A percentile compares a stretch with the other conserved stretches of the same genome.
phyloP scores from a whole-genome alignment of 495 filamentous ascomycete species.

The Aspergillus hancockii region DNA sequence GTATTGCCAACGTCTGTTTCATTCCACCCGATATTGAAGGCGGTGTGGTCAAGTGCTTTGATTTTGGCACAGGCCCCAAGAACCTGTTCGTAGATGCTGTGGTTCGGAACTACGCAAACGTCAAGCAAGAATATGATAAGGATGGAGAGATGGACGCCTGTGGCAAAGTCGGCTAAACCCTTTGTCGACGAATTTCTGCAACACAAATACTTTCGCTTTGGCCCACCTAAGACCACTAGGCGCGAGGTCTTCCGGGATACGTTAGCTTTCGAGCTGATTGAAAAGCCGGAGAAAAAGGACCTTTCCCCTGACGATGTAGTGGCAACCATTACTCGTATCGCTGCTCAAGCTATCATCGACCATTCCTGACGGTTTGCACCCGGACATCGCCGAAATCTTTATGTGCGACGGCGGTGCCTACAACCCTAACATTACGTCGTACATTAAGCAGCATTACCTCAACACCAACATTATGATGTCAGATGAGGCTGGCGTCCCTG shows the following conservation, averaged over 20 bases:
- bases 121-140: slow-evolving; percentile 35
- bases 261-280: slow-evolving; percentile 48
- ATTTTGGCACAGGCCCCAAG: slow-evolving; percentile 52
- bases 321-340: slow-evolving; percentile 58
- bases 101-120: slow-evolving; percentile 38
- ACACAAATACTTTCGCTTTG: slow-evolving; percentile 48
- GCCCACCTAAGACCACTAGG: slow-evolving; percentile 59
- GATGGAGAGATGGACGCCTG: slow-evolving; percentile 55
- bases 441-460: slow-evolving; percentile 51
- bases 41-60: slow-evolving; percentile 47
- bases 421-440: slow-evolving; percentile 56
- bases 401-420: slow-evolving; percentile 61
- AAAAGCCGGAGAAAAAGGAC: slow-evolving; percentile 42
- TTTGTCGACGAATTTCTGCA: slow-evolving; percentile 55
- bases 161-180: slow-evolving; percentile 51
- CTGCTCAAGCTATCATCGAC: slow-evolving; percentile 56
- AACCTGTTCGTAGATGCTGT: slow-evolving; percentile 45
- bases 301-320: slow-evolving; percentile 51
- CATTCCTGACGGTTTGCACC: slow-evolving; percentile 53
- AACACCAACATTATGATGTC: slow-evolving; percentile 53
- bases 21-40: slow-evolving; percentile 54
- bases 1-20: slow-evolving; percentile 62
- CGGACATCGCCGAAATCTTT: slow-evolving; percentile 54
- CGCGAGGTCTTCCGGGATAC: slow-evolving; percentile 60
- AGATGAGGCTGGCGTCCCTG: slow-evolving; percentile 55